These are phyloP conservation scores for Camellia oleifera DNA, from an alignment of 179 eudicot genomes.

Conservation along the genomic window DNA sequence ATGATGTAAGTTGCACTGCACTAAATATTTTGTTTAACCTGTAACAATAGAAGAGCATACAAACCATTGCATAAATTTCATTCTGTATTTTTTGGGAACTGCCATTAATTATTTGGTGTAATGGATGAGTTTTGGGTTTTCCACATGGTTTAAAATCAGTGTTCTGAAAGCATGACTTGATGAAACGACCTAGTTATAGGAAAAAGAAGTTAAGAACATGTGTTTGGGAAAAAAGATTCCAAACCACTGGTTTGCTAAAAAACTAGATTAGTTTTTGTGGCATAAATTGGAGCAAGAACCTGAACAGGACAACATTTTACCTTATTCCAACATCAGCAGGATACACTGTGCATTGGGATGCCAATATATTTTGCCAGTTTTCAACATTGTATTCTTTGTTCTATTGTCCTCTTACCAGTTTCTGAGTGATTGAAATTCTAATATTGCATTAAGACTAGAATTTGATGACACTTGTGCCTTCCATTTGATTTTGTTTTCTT, in stretches of 20 bases:
- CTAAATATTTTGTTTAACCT: too few species aligned
- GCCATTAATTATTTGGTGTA: too few species aligned
- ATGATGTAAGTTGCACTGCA: too few species aligned
- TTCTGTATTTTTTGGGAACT: too few species aligned
- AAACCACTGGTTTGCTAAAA: neutral
- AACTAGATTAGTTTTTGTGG: neutral
- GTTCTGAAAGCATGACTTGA: too few species aligned
- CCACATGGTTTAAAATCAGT: too few species aligned
- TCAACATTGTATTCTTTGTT: neutral
- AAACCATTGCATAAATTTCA: too few species aligned
- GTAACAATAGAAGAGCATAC: too few species aligned
- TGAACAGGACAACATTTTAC: neutral
- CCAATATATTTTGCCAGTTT: neutral
- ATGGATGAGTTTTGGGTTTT: too few species aligned
- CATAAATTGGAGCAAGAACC: slow-evolving; percentile 3
- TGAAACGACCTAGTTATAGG: too few species aligned
- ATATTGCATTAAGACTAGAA: neutral
- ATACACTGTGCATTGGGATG: neutral
- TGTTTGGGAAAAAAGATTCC: neutral
- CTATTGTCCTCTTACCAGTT: neutral
- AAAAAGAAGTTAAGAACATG: too few species aligned
- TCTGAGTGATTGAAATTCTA: neutral
- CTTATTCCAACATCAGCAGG: neutral
- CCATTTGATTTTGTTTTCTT: neutral
- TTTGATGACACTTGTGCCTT: too few species aligned